Percentiles rank a stretch among this genome's conserved stretches.
Evolutionary conservation across 352 stramenopile genomes (phyloP).

Genomic region (Globisporangium yorkense): DNA sequence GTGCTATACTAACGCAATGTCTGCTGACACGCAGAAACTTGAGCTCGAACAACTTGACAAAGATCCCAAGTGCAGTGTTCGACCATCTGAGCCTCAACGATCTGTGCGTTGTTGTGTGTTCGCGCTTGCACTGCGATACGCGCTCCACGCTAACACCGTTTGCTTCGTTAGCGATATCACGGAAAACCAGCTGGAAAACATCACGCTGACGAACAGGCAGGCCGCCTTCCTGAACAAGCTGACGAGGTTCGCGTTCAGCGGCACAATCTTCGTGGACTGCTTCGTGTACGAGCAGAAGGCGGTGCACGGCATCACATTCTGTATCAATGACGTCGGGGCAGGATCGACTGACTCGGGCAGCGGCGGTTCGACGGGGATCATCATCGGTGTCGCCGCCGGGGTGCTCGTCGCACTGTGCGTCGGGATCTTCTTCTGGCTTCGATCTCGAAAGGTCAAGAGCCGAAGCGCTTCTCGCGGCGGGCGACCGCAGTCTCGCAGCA

Average conservation of each 20-base stretch:
- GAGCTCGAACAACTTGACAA: slow-evolving; percentile 1
- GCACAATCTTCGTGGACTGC: background rate
- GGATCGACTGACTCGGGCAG: too few species aligned
- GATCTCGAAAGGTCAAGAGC: too few species aligned
- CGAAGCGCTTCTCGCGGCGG: too few species aligned
- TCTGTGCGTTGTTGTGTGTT: background rate
- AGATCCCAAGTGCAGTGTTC: slow-evolving; percentile 3
- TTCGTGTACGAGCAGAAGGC: background rate
- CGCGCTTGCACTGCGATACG: too few species aligned
- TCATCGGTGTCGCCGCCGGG: background rate
- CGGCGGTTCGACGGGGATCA: background rate
- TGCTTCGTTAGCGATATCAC: background rate
- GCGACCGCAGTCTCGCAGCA: too few species aligned
- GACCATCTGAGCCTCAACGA: background rate
- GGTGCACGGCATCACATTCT: slow-evolving; percentile 4
- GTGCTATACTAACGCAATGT: too few species aligned
- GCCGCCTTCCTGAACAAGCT: slow-evolving; percentile 3
- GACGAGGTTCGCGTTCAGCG: background rate
- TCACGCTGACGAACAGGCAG: slow-evolving; percentile 4
- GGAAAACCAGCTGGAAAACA: background rate
- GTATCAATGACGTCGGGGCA: background rate
- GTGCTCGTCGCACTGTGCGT: too few species aligned
- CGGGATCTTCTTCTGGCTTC: too few species aligned
- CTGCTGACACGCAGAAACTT: background rate
- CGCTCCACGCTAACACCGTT: too few species aligned